Evolutionary conservation across 352 stramenopile species (phyloP).

Genomic region (Pythium myriotylum): DNA sequence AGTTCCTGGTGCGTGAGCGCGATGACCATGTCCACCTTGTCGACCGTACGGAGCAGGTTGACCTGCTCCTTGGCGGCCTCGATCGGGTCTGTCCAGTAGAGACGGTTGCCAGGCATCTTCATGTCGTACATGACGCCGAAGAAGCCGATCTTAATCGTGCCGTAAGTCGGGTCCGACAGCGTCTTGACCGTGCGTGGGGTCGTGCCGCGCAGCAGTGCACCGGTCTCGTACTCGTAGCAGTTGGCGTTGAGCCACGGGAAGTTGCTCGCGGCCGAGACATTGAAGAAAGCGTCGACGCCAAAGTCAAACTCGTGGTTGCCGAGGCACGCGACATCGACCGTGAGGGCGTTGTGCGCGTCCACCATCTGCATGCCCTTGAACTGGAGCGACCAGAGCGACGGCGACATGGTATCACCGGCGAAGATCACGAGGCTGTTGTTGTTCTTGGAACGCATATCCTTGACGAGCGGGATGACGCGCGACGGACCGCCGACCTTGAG

Average conservation of each 20-base stretch:
- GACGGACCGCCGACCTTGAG: constrained; percentile 33
- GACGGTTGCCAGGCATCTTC: constrained; percentile 21
- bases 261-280: constrained; percentile 26
- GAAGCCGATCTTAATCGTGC: constrained; percentile 31
- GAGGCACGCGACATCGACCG: constrained; percentile 31
- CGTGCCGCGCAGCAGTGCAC: constrained; percentile 29
- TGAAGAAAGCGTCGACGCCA: constrained; percentile 36
- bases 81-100: constrained; percentile 35
- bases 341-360: constrained; percentile 33
- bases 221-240: constrained; percentile 29
- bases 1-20: constrained; percentile 34
- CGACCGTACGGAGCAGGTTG: constrained; percentile 10
- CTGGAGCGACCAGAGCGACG: constrained; percentile 34
- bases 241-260: constrained; percentile 41
- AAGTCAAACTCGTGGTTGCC: constrained; percentile 41
- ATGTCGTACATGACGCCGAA: constrained; percentile 43
- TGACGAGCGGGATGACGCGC: constrained; percentile 30
- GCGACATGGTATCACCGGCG: constrained; percentile 38
- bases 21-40: constrained; percentile 35
- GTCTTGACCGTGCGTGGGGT: constrained; percentile 21
- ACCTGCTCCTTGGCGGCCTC: constrained; percentile 28
- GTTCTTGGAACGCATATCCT: constrained; percentile 30
- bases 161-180: constrained; percentile 19
- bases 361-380: constrained; percentile 41
- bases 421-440: constrained; percentile 33